These are phyloP conservation scores for Coemansia sp. DNA, from an alignment of 192 early-diverging fungal genomes.

Conservation along the genomic window DNA sequence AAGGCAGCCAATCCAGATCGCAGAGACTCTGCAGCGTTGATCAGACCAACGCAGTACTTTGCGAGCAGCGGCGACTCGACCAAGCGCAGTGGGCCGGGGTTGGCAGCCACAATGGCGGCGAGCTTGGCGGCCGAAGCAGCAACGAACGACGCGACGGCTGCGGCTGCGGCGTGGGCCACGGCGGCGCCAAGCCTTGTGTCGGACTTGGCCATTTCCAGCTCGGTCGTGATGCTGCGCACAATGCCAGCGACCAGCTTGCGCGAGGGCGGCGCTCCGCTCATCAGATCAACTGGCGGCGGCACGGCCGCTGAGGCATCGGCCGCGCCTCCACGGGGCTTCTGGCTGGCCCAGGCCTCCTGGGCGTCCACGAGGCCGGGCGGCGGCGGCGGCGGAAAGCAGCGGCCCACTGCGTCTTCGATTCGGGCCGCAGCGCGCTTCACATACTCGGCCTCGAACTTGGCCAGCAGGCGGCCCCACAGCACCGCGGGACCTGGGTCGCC, in stretches of 20 bases:
- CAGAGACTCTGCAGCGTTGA: conserved; percentile 27
- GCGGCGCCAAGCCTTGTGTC: conserved; percentile 17
- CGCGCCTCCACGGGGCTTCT: neutral
- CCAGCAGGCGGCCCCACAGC: conserved; percentile 41
- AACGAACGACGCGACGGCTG: conserved; percentile 15
- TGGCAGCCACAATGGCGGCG: neutral
- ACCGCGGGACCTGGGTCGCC: conserved; percentile 14
- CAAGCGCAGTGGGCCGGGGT: conserved; percentile 8
- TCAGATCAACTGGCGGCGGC: neutral
- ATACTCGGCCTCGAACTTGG: conserved; percentile 31
- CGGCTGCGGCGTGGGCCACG: conserved; percentile 15
- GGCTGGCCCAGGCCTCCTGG: conserved; percentile 21
- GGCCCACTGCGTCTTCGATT: conserved; percentile 27
- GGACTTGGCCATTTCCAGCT: conserved; percentile 40
- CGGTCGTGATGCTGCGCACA: conserved; percentile 41
- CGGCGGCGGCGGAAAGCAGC: conserved; percentile 31
- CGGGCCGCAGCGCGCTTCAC: conserved; percentile 25
- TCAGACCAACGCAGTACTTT: conserved; percentile 22
- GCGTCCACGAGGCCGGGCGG: conserved; percentile 37
- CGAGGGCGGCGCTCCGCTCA: conserved; percentile 9
- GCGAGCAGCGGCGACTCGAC: conserved; percentile 19
- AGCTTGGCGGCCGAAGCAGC: conserved; percentile 4
- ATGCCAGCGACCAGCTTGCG: conserved; percentile 31
- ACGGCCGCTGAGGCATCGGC: neutral
- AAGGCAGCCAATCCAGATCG: conserved; percentile 14